Evolutionary conservation across 2,329 filamentous ascomycete species (phyloP).

Genomic region (Trichoderma koningii): DNA sequence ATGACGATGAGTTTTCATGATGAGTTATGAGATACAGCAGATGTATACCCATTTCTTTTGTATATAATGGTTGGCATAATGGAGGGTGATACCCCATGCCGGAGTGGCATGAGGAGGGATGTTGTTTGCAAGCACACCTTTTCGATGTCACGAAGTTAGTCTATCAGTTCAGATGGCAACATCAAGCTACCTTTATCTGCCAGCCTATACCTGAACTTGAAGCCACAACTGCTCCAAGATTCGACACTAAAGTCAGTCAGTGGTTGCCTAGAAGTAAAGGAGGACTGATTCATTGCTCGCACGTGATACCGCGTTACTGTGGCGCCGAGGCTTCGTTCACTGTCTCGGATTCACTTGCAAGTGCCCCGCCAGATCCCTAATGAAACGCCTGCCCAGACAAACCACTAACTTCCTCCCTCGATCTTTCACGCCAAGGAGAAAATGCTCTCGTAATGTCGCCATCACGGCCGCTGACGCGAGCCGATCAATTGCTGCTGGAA

Average conservation of each 20-base stretch:
- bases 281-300: slow-evolving; percentile 8
- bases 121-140: too few relatives aligned
- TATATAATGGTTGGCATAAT: not conserved
- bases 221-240: too few relatives aligned
- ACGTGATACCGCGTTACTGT: slow-evolving; percentile 38
- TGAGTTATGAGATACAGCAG: not conserved
- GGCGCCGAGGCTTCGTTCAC: slow-evolving; percentile 1
- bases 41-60: slow-evolving; percentile 12
- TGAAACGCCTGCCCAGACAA: not conserved
- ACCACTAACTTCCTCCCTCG: not conserved
- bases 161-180: too few relatives aligned
- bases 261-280: not conserved
- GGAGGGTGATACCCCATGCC: not conserved
- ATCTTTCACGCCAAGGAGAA: slow-evolving; percentile 28
- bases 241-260: too few relatives aligned
- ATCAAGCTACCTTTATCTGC: too few relatives aligned
- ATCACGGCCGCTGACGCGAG: slow-evolving; percentile 35
- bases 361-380: not conserved
- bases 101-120: not conserved
- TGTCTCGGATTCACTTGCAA: not conserved
- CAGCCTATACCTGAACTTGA: too few relatives aligned
- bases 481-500: slow-evolving; percentile 35
- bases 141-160: too few relatives aligned
- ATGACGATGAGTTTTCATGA: slow-evolving; percentile 23
- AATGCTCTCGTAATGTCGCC: slow-evolving; percentile 36